Evolutionary conservation across 148 eudicot species (phyloP), one percentile per base, ranked within the genome.

Genomic region (Polygonum maritimum): DNA sequence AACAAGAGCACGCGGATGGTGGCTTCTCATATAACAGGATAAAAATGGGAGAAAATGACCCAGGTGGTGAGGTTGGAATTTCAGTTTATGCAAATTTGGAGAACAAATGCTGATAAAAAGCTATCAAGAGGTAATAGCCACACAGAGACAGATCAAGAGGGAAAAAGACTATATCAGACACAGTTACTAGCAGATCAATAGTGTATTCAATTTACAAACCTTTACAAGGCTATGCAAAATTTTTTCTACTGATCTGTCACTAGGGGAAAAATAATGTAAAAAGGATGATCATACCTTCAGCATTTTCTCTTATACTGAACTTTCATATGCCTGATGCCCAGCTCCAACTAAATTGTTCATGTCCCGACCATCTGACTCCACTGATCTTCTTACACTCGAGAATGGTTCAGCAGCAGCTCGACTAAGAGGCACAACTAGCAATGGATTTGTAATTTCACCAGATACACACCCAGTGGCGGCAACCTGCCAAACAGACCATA

Each of bases 401-500:
- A 75, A 82, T 21, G 86, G 82, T 69, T 81, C 74, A 57, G 79
- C 72, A 72, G 71, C 71, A 31, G 77, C 54, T 31, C 86, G 88
- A 75, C 84, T 82, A 74, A 90, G 88, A 49, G 98, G 97, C 85
- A 87, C 9, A 47, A 92, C 94, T 63, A 87, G 76, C 76, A 95
- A 79, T 44, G 96, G 97, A 81, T 94, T 90, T 48, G 94, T 84
- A 21, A 92, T 76, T 85, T 88, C 83, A 48, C 98, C 98, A 67
- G 77, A 82, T 75, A 92, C 76, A 73, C 75, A 76, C 71, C 89
- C 88, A 62, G 81, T 81, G 15, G 90, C 92, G 72, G 96, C 94
- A 75, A 48, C 78, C 98, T 93, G 77, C 19, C 45, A 67, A 13
- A n/a, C 41, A 36, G 16, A n/a, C 44, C 3, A 55, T 5, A 47